Conservation (phyloP, 2,329 filamentous ascomycete genomes). For the Talaromyces piceae region DNA sequence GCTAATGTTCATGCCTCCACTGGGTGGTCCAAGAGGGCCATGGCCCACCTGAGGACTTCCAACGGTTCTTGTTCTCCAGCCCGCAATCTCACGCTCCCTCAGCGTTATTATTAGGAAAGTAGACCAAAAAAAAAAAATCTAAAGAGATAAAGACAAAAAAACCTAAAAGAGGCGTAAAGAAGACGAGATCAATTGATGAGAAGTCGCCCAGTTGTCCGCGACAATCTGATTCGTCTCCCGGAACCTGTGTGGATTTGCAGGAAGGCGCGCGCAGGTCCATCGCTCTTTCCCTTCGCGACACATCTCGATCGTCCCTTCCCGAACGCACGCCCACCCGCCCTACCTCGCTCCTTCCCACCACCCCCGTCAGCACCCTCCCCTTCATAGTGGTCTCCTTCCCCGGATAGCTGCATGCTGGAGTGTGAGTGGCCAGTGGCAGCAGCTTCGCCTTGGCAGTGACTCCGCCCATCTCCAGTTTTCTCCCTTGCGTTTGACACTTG, state of each 20-base stretch:
- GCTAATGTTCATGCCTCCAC: neutral
- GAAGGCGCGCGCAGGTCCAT: neutral
- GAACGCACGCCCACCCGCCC: neutral
- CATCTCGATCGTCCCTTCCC: neutral
- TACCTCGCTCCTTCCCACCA: neutral
- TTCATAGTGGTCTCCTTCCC: conserved; percentile 8
- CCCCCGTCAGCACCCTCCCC: conserved; percentile 5
- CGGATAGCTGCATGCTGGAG: conserved; percentile 10
- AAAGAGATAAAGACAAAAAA: no score
- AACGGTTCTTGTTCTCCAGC: conserved; percentile 1
- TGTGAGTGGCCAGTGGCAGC: conserved; percentile 3
- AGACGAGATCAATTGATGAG: no score
- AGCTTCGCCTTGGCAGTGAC: conserved; percentile 6
- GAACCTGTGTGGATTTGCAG: neutral
- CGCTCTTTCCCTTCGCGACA: neutral
- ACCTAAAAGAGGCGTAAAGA: no score
- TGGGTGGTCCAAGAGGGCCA: neutral
- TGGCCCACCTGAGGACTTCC: conserved; percentile 6
- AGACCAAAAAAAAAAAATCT: no score
- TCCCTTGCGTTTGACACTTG: conserved; percentile 10
- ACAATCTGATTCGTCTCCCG: no score
- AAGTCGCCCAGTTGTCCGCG: no score
- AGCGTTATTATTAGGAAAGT: no score
- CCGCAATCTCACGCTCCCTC: neutral
- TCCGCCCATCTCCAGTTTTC: conserved; percentile 1